phyloP scores from a whole-genome alignment of 352 stramenopile species.

The Elongisporangium prolatum region DNA sequence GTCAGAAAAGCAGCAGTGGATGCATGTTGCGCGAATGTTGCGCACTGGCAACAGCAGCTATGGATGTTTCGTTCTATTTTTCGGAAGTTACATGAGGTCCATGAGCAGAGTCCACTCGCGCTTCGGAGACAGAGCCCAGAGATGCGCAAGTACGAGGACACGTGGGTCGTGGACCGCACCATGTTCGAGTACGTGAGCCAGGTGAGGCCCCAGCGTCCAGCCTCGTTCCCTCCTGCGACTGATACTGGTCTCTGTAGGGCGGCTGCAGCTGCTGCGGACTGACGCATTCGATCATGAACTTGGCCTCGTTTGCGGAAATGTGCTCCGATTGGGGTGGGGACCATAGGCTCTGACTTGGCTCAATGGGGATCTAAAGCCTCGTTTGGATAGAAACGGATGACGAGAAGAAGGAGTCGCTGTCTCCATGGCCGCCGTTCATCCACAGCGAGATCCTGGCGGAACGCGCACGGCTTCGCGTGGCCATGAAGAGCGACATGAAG shows the following conservation, averaged over 20 bases:
- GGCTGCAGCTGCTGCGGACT: slow-evolving; percentile 91
- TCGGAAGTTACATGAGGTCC: not conserved
- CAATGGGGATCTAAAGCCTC: not conserved
- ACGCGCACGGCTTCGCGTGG: slow-evolving; percentile 79
- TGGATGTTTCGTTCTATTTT: not conserved
- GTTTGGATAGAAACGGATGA: slow-evolving; percentile 86
- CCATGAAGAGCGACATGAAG: slow-evolving; percentile 75
- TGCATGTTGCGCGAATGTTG: not conserved
- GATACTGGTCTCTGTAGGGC: slow-evolving; percentile 31
- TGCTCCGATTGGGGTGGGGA: slow-evolving; percentile 83
- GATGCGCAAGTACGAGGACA: slow-evolving; percentile 75
- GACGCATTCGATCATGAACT: slow-evolving; percentile 84
- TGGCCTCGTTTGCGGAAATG: slow-evolving; percentile 73
- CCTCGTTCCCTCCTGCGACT: not conserved
- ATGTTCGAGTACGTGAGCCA: slow-evolving; percentile 95
- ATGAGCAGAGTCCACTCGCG: not conserved
- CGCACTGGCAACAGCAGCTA: not conserved
- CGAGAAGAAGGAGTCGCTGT: slow-evolving; percentile 85
- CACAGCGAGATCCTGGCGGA: slow-evolving; percentile 92
- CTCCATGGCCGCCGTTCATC: slow-evolving; percentile 84
- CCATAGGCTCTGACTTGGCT: not conserved
- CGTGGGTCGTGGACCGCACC: slow-evolving; percentile 89
- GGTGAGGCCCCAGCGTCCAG: slow-evolving; percentile 15
- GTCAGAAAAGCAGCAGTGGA: not conserved
- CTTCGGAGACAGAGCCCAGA: not conserved